Percentiles rank a stretch among this genome's conserved stretches.
Evolutionary conservation across 1,284 basidiomycete genomes (phyloP).

Genomic region (Trichosporon sp.): DNA sequence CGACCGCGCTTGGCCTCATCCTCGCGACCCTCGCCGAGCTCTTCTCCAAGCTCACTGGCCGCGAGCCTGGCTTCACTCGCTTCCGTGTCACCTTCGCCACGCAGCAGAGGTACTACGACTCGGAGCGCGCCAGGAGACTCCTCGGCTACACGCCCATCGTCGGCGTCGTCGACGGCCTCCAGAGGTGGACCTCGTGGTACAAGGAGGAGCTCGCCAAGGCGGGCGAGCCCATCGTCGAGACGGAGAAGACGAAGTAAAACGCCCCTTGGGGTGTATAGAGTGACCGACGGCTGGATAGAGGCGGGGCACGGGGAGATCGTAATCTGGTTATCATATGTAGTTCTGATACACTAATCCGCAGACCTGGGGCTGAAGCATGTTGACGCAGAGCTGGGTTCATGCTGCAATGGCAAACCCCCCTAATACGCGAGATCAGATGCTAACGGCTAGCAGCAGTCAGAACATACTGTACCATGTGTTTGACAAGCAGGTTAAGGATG

Average conservation of each 20-base stretch:
- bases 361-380: too few relatives aligned
- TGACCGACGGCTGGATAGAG: not conserved
- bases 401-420: too few relatives aligned
- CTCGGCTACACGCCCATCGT: slow-evolving; percentile 91
- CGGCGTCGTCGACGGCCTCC: slow-evolving; percentile 81
- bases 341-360: slow-evolving; percentile 1
- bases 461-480: too few relatives aligned
- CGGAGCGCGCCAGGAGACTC: slow-evolving; percentile 87
- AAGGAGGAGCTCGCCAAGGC: slow-evolving; percentile 38
- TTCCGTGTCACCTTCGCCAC: slow-evolving; percentile 73
- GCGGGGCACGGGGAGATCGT: not conserved
- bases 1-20: slow-evolving; percentile 62
- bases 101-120: slow-evolving; percentile 78
- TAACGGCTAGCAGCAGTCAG: too few relatives aligned
- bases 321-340: not conserved
- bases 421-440: too few relatives aligned
- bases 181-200: slow-evolving; percentile 52
- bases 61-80: slow-evolving; percentile 82
- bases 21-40: slow-evolving; percentile 70
- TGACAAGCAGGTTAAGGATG: too few relatives aligned
- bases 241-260: slow-evolving; percentile 35
- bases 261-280: not conserved
- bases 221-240: slow-evolving; percentile 18
- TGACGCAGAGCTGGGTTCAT: too few relatives aligned
- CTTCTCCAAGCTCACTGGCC: slow-evolving; percentile 69